These are phyloP conservation scores for Candida sonorensis DNA, from an alignment of 805 yeast genomes.

Conservation along the genomic window DNA sequence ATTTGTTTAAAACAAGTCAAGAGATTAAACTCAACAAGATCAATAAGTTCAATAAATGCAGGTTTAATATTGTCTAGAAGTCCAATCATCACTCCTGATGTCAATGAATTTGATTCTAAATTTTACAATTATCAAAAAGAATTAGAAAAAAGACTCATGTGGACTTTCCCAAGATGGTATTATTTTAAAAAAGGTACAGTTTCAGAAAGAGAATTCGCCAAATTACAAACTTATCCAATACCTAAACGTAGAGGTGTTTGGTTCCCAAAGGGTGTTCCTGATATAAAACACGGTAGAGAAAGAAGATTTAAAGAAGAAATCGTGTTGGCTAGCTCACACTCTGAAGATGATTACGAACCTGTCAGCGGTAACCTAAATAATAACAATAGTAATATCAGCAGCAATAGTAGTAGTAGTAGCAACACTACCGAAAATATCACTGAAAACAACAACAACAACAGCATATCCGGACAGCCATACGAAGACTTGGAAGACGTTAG, in stretches of 20 bases:
- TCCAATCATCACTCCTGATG: constrained; percentile 79
- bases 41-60: constrained; percentile 27
- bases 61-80: constrained; percentile 68
- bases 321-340: constrained; percentile 61
- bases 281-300: constrained; percentile 82
- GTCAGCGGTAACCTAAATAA: too few relatives aligned
- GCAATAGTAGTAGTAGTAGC: too few relatives aligned
- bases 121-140: constrained; percentile 82
- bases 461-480: neutral
- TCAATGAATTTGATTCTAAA: constrained; percentile 61
- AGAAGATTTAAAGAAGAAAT: constrained; percentile 76
- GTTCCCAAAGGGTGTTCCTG: constrained; percentile 81
- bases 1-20: too few relatives aligned
- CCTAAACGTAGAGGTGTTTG: constrained; percentile 67
- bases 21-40: too few relatives aligned
- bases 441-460: too few relatives aligned
- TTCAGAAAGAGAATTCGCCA: constrained; percentile 72
- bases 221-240: constrained; percentile 71
- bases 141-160: constrained; percentile 84
- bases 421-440: too few relatives aligned
- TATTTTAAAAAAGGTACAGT: constrained; percentile 88
- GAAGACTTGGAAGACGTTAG: constrained; percentile 49
- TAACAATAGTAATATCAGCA: too few relatives aligned
- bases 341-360: constrained; percentile 22
- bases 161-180: constrained; percentile 94